These are phyloP conservation scores for Apiospora marii DNA, from an alignment of 2,329 filamentous ascomycete genomes.

Conservation along the genomic window DNA sequence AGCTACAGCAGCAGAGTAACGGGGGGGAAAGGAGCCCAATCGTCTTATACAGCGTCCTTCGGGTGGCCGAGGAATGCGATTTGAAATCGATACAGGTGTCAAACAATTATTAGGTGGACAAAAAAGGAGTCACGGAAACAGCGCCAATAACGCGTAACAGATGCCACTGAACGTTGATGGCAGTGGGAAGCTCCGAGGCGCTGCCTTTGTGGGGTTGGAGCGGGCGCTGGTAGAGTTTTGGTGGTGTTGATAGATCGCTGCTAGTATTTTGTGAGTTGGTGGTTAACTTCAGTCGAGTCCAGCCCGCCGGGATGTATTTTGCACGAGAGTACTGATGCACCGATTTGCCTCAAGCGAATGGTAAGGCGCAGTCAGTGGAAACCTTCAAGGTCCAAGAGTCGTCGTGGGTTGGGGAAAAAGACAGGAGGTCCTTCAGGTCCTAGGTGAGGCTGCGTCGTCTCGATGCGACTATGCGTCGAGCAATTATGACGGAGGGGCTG, in stretches of 20 bases:
- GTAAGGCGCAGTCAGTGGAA: conserved; percentile 42
- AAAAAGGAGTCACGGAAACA: conserved; percentile 24
- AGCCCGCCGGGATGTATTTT: conserved; percentile 47
- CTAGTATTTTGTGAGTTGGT: conserved; percentile 21
- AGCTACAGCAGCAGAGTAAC: conserved; percentile 33
- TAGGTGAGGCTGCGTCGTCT: conserved; percentile 32
- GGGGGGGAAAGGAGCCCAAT: conserved; percentile 19
- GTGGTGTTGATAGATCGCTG: conserved; percentile 17
- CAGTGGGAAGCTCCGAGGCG: conserved; percentile 17
- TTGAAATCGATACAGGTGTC: conserved; percentile 28
- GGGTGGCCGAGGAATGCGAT: conserved; percentile 36
- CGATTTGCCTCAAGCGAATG: conserved; percentile 57
- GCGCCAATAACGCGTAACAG: conserved; percentile 20
- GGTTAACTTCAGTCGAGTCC: conserved; percentile 50
- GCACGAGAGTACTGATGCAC: conserved; percentile 41
- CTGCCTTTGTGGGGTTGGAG: conserved; percentile 21
- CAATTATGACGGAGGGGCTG: conserved; percentile 22
- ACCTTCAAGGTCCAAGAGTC: conserved; percentile 49
- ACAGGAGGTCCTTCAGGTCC: conserved; percentile 36
- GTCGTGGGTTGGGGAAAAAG: conserved; percentile 42
- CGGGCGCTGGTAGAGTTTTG: conserved; percentile 15
- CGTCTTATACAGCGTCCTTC: conserved; percentile 27
- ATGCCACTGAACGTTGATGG: conserved; percentile 21
- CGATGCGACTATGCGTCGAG: conserved; percentile 20
- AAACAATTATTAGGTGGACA: conserved; percentile 25